Evolutionary conservation across 2,329 filamentous ascomycete genomes (phyloP), one percentile per base, ranked within the genome.

Genomic region (Tolypocladium tropicale): DNA sequence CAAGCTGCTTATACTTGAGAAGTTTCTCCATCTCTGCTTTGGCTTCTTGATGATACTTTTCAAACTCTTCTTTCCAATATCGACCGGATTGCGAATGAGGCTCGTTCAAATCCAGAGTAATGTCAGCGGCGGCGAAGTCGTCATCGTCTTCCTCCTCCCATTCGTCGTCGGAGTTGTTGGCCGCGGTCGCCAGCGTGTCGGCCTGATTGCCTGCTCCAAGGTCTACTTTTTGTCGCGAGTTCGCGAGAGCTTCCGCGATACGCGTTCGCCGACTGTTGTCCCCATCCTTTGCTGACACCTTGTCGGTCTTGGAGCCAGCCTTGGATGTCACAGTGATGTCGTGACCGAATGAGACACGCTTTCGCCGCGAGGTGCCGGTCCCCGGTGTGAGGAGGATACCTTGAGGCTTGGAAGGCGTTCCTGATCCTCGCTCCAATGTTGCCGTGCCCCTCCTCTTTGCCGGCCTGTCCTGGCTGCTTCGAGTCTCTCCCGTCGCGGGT

Each of bases 61-160:
- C 80, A 63, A 88, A 92, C 65, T 90, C 82, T 28, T 82, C 79
- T 70, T 92, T 92, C 89, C 89, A 93, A 70, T 88, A 91, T 63
- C 81, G 84, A 7, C 88, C 88, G 4, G 88, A 90, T 57, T 86
- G 81, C 2, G 88, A 90, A 60, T 84, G 81, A 7, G 89, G 88
- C 63, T 89, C 84, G 59, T 86, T 86, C 52, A 90, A 72, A 63
- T 91, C 88, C 52, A 85, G 72, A 0, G 87, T 90, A 56, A 84
- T 73, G 62, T 90, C 86, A 55, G 79, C 76, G 53, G 82, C 79
- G 61, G 72, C 73, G 36, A 71, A 67, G 39, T 72, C 70, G 18
- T 74, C 73, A 4, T 74, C 70, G 14, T 73, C 74, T 9, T 80
- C 76, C 51, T 80, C 78, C 57, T 83, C 80, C 79, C 79, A 82